Percentiles rank a stretch among this genome's conserved stretches.
phyloP scores from a whole-genome alignment of 2,329 filamentous ascomycete genomes.

The Trichoderma sp. region DNA sequence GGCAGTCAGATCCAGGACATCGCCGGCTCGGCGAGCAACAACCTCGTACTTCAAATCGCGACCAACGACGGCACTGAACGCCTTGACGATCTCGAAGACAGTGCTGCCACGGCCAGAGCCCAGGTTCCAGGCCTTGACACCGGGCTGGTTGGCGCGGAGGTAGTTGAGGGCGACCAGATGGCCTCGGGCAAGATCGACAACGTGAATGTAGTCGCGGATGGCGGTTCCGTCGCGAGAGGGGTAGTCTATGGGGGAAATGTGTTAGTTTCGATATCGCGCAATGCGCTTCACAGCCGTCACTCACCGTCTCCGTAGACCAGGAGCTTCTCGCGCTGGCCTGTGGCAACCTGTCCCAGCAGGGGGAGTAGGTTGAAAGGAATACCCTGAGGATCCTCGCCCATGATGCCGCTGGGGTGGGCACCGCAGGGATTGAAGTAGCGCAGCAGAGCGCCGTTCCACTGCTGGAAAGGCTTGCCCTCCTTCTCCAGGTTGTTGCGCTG shows the following conservation, averaged over 20 bases:
- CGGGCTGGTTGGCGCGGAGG: constrained; percentile 79
- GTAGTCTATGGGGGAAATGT: constrained; percentile 66
- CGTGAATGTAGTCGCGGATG: constrained; percentile 98
- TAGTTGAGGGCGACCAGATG: constrained; percentile 90
- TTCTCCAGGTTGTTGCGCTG: constrained; percentile 83
- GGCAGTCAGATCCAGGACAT: constrained; percentile 92
- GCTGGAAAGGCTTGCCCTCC: constrained; percentile 71
- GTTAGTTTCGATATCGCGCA: constrained; percentile 29
- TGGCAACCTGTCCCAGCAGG: constrained; percentile 91
- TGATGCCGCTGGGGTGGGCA: constrained; percentile 90
- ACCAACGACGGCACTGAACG: constrained; percentile 85
- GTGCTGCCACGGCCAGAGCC: constrained; percentile 94
- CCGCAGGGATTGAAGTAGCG: constrained; percentile 98
- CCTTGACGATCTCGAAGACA: constrained; percentile 95
- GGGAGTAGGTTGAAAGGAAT: constrained; percentile 95
- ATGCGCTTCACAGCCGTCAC: constrained; percentile 33
- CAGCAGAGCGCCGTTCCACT: constrained; percentile 91
- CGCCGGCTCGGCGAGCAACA: constrained; percentile 76
- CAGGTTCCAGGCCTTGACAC: constrained; percentile 94
- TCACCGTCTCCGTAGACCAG: constrained; percentile 90
- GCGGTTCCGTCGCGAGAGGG: constrained; percentile 85
- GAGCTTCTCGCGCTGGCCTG: constrained; percentile 90
- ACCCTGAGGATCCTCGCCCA: constrained; percentile 97
- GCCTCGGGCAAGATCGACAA: constrained; percentile 83
- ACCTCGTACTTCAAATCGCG: constrained; percentile 85